Evolutionary conservation across 1,284 basidiomycete genomes (phyloP).

Genomic region (Ustilago trichophora): DNA sequence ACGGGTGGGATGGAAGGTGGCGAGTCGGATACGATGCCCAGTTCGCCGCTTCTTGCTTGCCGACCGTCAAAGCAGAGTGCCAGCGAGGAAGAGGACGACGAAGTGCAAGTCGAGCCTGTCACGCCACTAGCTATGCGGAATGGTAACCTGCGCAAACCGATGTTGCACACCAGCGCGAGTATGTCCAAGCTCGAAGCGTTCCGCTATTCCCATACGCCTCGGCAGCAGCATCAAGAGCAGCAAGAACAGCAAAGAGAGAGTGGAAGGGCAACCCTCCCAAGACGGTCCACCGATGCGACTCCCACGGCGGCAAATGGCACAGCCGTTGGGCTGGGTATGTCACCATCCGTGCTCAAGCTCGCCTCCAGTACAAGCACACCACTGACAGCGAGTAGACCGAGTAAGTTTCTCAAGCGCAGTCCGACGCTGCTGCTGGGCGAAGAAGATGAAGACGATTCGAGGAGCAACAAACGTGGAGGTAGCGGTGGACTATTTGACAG

Average conservation of each 20-base stretch:
- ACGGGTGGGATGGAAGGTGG: neutral
- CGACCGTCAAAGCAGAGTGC: neutral
- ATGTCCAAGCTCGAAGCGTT: conserved; percentile 44
- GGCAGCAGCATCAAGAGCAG: neutral
- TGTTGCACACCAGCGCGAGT: conserved; percentile 26
- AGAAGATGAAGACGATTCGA: neutral
- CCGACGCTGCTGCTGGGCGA: conserved; percentile 21
- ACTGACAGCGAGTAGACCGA: neutral
- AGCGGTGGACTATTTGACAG: conserved; percentile 24
- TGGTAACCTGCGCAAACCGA: conserved; percentile 3
- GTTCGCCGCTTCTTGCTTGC: conserved; percentile 15
- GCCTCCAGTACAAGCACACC: conserved; percentile 2
- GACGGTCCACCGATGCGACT: conserved; percentile 1
- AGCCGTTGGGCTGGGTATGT: neutral
- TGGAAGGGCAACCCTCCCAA: conserved; percentile 4
- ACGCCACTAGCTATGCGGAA: conserved; percentile 15
- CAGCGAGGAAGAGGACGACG: conserved; percentile 8
- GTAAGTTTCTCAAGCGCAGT: conserved; percentile 23
- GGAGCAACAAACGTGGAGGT: neutral
- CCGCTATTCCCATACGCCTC: conserved; percentile 15
- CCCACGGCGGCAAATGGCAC: neutral
- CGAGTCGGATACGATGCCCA: conserved; percentile 11
- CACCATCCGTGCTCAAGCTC: conserved; percentile 23
- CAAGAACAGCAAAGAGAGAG: no score
- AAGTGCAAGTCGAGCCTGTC: conserved; percentile 12